Base-by-base conservation (phyloP, 768 basidiomycete genomes). In the Lactarius sp. region DNA sequence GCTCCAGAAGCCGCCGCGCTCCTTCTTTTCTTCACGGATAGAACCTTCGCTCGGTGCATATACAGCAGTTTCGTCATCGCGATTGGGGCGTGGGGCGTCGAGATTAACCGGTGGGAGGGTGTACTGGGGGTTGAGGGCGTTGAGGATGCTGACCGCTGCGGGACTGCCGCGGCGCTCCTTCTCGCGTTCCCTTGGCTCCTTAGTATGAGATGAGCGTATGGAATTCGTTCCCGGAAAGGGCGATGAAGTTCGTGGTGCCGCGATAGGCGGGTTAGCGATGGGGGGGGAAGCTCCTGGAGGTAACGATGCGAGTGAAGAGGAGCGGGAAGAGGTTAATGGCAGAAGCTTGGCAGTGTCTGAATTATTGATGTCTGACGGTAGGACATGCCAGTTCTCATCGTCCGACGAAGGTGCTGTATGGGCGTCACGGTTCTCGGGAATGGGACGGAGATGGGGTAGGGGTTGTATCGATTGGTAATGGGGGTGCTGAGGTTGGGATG, bases 1-100 rank as follows among this genome's bases (percentile, higher is more conserved):
- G 10, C 75, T 79, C 85, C 85, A 85, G 67, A 86, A 85, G 0
- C 79, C 76, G 62, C 78, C 81, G 70, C 79, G 80, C 72, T 78
- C 80, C 67, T 82, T 78, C 59, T 65, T 73, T 9, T 74, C 77
- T 67, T 74, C 73, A 59, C 72, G 74, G 20, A 70, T 61, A 5
- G 70, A 72, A 2, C 47, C 50, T 13, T 74, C 66, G 61, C 61
- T 66, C 13, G 53, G 59, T 1, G 59, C 66, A 60, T 66, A 65
- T 65, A 56, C 31, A 22, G 66, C 62, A 37, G 71, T 70, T n/a
- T 73, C 67, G 58, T 74, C 78, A 14, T 77, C 71, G 56, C 73
- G 69, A 0, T 61, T 37, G 18, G 77, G 72, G 33, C 72, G 70
- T 2, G 71, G 68, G 20, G 66, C 13, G 61, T 62, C 1, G 63